A percentile compares a stretch with the other conserved stretches of the same genome.
phyloP scores from a whole-genome alignment of 1,139 yeast genomes.

The Blastobotrys proliferans region DNA sequence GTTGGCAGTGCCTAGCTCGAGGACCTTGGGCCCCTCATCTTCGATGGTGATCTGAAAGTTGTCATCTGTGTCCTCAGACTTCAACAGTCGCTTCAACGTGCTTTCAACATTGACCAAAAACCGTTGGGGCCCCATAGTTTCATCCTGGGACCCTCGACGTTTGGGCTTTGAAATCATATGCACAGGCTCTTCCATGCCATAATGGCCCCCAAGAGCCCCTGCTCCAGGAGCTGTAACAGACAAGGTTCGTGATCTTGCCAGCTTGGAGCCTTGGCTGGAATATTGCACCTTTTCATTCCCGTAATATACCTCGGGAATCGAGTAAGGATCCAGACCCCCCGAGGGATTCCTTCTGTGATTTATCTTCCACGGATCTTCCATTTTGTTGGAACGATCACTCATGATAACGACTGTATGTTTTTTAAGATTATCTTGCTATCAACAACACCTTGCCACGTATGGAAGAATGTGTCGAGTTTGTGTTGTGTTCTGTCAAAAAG shows the following conservation, averaged over 20 bases:
- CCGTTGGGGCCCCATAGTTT: slow-evolving; percentile 44
- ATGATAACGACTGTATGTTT: too few species aligned
- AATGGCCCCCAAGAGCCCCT: too few species aligned
- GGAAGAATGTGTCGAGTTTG: too few species aligned
- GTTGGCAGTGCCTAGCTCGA: slow-evolving; percentile 77
- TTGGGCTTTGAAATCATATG: slow-evolving; percentile 8
- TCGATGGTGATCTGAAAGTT: slow-evolving; percentile 88
- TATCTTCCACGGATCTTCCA: slow-evolving; percentile 10
- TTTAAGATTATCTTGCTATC: too few species aligned
- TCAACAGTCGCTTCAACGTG: slow-evolving; percentile 65
- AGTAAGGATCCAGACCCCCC: slow-evolving; percentile 51
- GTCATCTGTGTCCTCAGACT: slow-evolving; percentile 69
- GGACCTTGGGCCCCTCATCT: slow-evolving; percentile 88
- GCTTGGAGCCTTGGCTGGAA: slow-evolving; percentile 26
- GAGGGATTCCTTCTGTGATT: slow-evolving; percentile 11
- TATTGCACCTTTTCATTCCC: slow-evolving; percentile 60
- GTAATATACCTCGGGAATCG: slow-evolving; percentile 65
- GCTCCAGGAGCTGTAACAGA: slow-evolving; percentile 20
- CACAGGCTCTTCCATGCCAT: not conserved
- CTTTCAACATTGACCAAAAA: slow-evolving; percentile 75
- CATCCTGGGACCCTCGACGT: slow-evolving; percentile 70
- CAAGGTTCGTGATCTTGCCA: slow-evolving; percentile 27
- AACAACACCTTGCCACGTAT: too few species aligned
- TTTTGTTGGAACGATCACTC: too few species aligned
- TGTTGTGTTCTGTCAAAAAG: too few species aligned